A percentile compares a stretch with the other conserved stretches of the same genome.
Evolutionary conservation across 2,329 filamentous ascomycete genomes (phyloP).

Genomic region (Pseudomassariella vexata): DNA sequence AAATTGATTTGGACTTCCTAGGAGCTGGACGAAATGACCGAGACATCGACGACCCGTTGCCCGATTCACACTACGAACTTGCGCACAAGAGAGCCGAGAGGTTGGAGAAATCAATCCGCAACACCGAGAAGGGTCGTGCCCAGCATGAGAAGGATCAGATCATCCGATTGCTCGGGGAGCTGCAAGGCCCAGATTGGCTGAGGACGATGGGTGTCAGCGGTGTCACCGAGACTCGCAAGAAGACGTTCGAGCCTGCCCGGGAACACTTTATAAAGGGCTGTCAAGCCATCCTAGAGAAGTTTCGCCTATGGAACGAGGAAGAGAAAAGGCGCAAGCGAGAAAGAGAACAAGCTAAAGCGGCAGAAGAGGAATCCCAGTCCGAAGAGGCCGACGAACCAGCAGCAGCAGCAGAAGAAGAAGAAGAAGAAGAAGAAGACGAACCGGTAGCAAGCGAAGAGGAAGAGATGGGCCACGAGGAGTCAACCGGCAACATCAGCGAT

Average conservation of each 20-base stretch:
- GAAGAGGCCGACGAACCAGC: conserved; percentile 16
- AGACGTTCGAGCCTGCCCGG: conserved; percentile 79
- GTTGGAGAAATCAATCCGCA: conserved; percentile 56
- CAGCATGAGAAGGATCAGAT: conserved; percentile 64
- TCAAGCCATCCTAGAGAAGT: conserved; percentile 77
- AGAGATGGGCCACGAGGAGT: conserved; percentile 17
- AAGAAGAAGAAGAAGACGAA: conserved; percentile 19
- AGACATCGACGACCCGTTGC: conserved; percentile 45
- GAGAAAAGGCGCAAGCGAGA: conserved; percentile 78
- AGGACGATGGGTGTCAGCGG: conserved; percentile 84
- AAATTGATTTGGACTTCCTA: conserved; percentile 50
- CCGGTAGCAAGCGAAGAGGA: conserved; percentile 24
- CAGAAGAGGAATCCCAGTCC: conserved; percentile 34
- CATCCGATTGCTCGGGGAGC: conserved; percentile 65
- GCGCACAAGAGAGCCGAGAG: conserved; percentile 55
- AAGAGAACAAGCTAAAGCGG: conserved; percentile 57
- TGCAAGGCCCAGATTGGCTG: conserved; percentile 90
- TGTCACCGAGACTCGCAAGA: conserved; percentile 79
- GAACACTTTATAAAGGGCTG: conserved; percentile 82
- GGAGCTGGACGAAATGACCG: conserved; percentile 39
- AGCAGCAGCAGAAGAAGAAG: conserved; percentile 12
- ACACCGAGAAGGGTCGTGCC: conserved; percentile 57
- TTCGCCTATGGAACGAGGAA: conserved; percentile 79
- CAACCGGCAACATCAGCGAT: conserved; percentile 26
- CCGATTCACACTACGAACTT: conserved; percentile 47